These are phyloP conservation scores for Chalciporus piperatus DNA, from an alignment of 768 basidiomycete genomes.

Conservation along the genomic window DNA sequence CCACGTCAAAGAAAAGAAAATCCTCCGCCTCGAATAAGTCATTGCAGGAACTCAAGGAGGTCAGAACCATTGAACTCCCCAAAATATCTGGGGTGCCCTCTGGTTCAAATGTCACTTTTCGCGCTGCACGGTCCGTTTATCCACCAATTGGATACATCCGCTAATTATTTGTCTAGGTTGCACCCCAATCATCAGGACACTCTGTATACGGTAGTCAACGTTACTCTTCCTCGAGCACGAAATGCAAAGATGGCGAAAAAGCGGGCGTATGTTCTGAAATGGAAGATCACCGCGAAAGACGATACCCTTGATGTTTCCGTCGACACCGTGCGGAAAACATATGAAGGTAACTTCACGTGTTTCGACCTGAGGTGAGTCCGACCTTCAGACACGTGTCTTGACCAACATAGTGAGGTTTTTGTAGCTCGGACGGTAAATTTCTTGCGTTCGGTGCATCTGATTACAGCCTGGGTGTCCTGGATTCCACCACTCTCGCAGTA, in stretches of 20 bases:
- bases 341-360: conserved; percentile 78
- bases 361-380: conserved; percentile 78
- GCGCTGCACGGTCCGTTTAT: conserved; percentile 52
- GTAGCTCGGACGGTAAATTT: conserved; percentile 75
- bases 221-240: conserved; percentile 55
- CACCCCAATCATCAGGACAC: conserved; percentile 50
- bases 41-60: conserved; percentile 36
- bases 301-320: conserved; percentile 57
- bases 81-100: conserved; percentile 41
- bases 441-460: conserved; percentile 89
- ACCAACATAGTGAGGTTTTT: conserved; percentile 2
- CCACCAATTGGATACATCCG: not conserved
- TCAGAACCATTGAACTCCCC: conserved; percentile 56
- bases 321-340: conserved; percentile 65
- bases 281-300: conserved; percentile 63
- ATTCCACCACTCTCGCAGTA: conserved; percentile 75
- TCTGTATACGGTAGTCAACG: conserved; percentile 73
- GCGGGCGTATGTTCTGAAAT: conserved; percentile 66
- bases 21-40: conserved; percentile 19
- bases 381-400: conserved; percentile 1
- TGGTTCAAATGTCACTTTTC: conserved; percentile 51
- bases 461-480: conserved; percentile 78
- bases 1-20: conserved; percentile 31
- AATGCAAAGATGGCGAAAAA: conserved; percentile 52
- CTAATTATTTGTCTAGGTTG: conserved; percentile 41